Evolutionary conservation across 1,284 basidiomycete genomes (phyloP), one percentile per base, ranked within the genome.

Genomic region (Kwoniella shivajii): DNA sequence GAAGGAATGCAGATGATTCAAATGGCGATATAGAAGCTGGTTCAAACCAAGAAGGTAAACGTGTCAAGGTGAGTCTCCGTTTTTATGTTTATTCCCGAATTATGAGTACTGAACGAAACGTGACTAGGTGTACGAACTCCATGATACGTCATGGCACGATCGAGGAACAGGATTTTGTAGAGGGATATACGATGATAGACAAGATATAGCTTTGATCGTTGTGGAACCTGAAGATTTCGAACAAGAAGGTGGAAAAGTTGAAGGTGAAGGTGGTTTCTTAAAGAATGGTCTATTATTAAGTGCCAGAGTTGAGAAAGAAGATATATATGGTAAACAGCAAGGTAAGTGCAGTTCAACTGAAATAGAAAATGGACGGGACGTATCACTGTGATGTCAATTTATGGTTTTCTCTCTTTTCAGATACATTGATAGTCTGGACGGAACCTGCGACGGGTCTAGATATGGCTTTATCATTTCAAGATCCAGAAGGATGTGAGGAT

Each of bases 401-500:
- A n/a, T n/a, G n/a, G n/a, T n/a, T n/a, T 3, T 9, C 37, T 38
- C 13, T n/a, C 20, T 5, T 22, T 18, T 16, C 74, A 92, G 95
- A 98, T 65, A 99, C 96, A 1, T 84, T 99, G 43, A 97, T 99
- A 62, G 95, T 99, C 13, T 99, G 95, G 95, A 99, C 95, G 1
- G 95, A 98, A 74, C 90, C 90, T 0, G 57, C 57, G 13, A 88
- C 92, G 64, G 91, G 92, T 24, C 86, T 88, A 24, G 95, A 99
- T 77, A 94, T 96, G 77, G 96, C 96, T 2, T 82, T 99, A 48
- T 96, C 92, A 65, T 99, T 99, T 71, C 95, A 98, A 73, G 95
- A 98, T 71, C 85, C 91, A 0, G 90, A 95, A 61, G 96, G 95
- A 31, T 99, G 95, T 70, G 84, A 88, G 44, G 95, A 98, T 80